Evolutionary conservation across 2,329 filamentous ascomycete genomes (phyloP).

Genomic region (Cadophora sp.): DNA sequence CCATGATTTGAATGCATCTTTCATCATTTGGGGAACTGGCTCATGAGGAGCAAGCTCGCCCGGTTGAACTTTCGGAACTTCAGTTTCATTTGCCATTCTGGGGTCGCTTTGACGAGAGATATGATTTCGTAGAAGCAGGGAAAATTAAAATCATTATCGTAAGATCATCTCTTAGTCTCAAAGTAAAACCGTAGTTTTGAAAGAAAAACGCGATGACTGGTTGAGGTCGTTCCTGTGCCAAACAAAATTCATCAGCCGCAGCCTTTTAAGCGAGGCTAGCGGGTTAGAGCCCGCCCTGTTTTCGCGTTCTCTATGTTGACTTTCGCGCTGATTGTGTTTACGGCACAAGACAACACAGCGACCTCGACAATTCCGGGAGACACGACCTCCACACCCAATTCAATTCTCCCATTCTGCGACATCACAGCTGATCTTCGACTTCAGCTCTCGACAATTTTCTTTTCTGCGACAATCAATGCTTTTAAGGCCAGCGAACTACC

Average conservation of each 20-base stretch:
- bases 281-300: slow-evolving; percentile 9
- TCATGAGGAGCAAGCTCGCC: slow-evolving; percentile 73
- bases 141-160: neutral
- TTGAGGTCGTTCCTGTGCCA: neutral
- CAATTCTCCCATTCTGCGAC: slow-evolving; percentile 23
- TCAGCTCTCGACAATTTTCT: slow-evolving; percentile 19
- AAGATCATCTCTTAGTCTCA: neutral
- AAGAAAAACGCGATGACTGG: neutral
- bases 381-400: slow-evolving; percentile 22
- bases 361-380: slow-evolving; percentile 29
- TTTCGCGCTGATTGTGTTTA: slow-evolving; percentile 32
- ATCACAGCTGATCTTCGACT: slow-evolving; percentile 12
- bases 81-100: neutral
- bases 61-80: neutral
- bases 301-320: slow-evolving; percentile 29
- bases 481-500: slow-evolving; percentile 37
- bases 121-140: neutral
- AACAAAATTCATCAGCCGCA: neutral
- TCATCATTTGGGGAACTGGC: slow-evolving; percentile 74
- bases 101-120: neutral
- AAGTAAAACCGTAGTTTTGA: neutral
- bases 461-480: slow-evolving; percentile 32
- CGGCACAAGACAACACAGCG: slow-evolving; percentile 28
- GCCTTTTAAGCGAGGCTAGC: slow-evolving; percentile 29
- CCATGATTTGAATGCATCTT: slow-evolving; percentile 71